Evolutionary conservation across 768 basidiomycete species (phyloP).

Genomic region (Tulasnella sp.): DNA sequence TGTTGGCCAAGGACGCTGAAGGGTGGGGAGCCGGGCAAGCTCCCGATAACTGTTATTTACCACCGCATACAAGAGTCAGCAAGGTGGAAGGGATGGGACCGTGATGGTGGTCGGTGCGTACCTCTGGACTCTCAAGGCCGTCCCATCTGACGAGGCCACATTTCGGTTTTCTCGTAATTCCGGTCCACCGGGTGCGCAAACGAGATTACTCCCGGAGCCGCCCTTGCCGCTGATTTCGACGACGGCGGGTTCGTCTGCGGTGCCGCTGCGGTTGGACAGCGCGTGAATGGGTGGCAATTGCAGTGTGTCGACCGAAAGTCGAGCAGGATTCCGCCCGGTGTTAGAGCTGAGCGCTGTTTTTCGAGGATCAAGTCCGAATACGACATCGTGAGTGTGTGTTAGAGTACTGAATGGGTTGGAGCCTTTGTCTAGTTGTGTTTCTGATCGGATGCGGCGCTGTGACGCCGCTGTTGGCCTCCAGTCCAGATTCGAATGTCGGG

Average conservation of each 20-base stretch:
- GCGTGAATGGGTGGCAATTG: not conserved
- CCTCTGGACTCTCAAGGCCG: conserved; percentile 27
- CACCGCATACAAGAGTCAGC: too few species aligned
- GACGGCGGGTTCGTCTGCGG: conserved; percentile 19
- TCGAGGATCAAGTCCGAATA: not conserved
- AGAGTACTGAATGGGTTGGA: not conserved
- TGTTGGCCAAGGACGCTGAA: too few species aligned
- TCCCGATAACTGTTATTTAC: too few species aligned
- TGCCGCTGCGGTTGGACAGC: not conserved
- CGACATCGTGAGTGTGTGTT: not conserved
- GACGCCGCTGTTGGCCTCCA: not conserved
- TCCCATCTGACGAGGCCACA: too few species aligned
- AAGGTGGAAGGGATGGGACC: too few species aligned
- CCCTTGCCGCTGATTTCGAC: not conserved
- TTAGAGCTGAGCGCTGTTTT: not conserved
- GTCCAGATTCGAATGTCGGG: not conserved
- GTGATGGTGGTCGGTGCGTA: too few species aligned
- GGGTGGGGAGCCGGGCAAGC: too few species aligned
- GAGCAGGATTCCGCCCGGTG: not conserved
- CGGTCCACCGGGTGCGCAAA: conserved; percentile 7
- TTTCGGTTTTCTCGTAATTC: too few species aligned
- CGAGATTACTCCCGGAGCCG: not conserved
- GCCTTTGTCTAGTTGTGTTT: not conserved
- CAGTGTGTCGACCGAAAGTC: not conserved
- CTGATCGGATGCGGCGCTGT: too few species aligned